Percentiles rank a stretch among this genome's conserved stretches.
phyloP scores from a whole-genome alignment of 176 grass and related monocot species.

The Echinochloa phyllopogon region DNA sequence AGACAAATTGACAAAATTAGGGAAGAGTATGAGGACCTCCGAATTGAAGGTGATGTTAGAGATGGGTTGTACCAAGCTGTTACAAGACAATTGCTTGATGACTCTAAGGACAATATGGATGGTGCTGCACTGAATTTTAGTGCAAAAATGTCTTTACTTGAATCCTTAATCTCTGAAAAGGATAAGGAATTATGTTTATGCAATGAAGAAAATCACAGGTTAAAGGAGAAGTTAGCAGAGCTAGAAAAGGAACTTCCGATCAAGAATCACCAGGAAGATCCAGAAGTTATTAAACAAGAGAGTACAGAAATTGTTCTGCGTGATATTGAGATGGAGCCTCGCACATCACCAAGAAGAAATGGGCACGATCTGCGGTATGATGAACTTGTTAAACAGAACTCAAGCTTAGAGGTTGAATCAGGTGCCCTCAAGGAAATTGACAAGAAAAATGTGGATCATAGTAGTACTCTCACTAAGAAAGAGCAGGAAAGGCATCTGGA shows the following conservation, averaged over 20 bases:
- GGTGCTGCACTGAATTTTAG: conserved; percentile 48
- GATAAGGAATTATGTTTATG: conserved; percentile 56
- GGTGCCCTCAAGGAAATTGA: conserved; percentile 41
- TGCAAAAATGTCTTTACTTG: conserved; percentile 57
- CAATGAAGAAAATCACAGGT: conserved; percentile 66
- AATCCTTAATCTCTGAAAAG: conserved; percentile 60
- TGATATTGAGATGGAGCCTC: conserved; percentile 53
- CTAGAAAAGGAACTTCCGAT: conserved; percentile 34
- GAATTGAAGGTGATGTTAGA: conserved; percentile 66
- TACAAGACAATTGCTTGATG: conserved; percentile 71
- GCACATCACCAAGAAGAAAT: conserved; percentile 33
- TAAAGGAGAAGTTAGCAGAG: conserved; percentile 59
- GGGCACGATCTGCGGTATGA: conserved; percentile 42
- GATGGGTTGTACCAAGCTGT: conserved; percentile 65
- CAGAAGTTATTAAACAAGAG: conserved; percentile 54
- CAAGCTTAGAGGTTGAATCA: conserved; percentile 39
- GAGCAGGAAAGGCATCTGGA: conserved; percentile 73
- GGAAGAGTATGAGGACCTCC: conserved; percentile 62
- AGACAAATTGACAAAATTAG: conserved; percentile 68
- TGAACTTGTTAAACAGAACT: conserved; percentile 51
- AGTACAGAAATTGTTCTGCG: conserved; percentile 51
- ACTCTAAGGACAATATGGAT: conserved; percentile 57
- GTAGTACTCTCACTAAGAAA: conserved; percentile 48
- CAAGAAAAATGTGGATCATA: conserved; percentile 34
- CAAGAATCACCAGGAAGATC: conserved; percentile 48